Evolutionary conservation across 2,329 filamentous ascomycete genomes (phyloP).

Genomic region (Chrysosporium queenslandicum): DNA sequence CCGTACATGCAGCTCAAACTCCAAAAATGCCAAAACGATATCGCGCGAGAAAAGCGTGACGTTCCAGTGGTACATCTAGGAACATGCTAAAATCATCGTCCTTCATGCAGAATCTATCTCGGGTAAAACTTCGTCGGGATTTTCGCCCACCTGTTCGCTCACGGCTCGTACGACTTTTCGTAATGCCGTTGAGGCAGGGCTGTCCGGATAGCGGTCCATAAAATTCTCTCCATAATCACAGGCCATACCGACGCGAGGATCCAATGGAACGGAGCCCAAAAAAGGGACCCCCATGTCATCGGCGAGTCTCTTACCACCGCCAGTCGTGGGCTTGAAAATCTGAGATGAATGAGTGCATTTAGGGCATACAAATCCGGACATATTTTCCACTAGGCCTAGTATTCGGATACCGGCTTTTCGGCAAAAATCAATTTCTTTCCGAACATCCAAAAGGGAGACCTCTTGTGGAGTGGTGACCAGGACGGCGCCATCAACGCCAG

Average conservation of each 20-base stretch:
- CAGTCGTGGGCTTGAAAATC: constrained; percentile 86
- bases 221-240: constrained; percentile 98
- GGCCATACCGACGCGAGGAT: constrained; percentile 89
- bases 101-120: background rate
- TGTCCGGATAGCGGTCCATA: constrained; percentile 86
- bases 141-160: constrained; percentile 54
- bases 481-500: constrained; percentile 85
- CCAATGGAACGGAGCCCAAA: constrained; percentile 77
- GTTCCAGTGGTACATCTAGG: too few species aligned
- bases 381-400: constrained; percentile 89
- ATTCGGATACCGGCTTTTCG: constrained; percentile 83
- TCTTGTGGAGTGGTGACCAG: constrained; percentile 94
- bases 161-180: constrained; percentile 68
- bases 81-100: background rate
- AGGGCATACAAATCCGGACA: constrained; percentile 93
- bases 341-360: constrained; percentile 70
- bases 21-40: background rate
- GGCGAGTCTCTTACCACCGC: constrained; percentile 69
- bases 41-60: background rate
- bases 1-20: background rate
- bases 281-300: constrained; percentile 82
- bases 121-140: constrained; percentile 39
- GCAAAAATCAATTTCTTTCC: constrained; percentile 98
- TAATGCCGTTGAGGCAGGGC: constrained; percentile 76
- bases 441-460: constrained; percentile 78